Evolutionary conservation across 805 yeast species (phyloP).

Genomic region (Debaryomyces maramus): DNA sequence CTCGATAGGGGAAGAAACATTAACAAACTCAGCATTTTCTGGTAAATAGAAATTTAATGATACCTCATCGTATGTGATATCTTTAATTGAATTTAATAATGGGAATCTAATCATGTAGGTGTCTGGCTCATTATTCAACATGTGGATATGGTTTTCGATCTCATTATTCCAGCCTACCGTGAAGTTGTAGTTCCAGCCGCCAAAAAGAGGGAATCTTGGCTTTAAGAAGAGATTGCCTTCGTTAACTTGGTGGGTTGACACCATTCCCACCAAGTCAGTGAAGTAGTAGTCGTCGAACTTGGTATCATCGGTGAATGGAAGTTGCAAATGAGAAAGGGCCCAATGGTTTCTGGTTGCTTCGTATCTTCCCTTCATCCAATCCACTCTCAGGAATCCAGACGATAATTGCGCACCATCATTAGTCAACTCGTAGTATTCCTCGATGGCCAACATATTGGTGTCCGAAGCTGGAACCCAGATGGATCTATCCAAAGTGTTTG

Average conservation of each 20-base stretch:
- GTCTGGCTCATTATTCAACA: slow-evolving; percentile 38
- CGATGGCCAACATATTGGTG: slow-evolving; percentile 65
- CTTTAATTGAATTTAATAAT: slow-evolving; percentile 67
- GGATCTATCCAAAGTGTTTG: slow-evolving; percentile 62
- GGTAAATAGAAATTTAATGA: slow-evolving; percentile 72
- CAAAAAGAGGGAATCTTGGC: slow-evolving; percentile 94
- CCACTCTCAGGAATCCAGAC: slow-evolving; percentile 76
- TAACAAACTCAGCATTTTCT: slow-evolving; percentile 70
- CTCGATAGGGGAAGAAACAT: slow-evolving; percentile 56
- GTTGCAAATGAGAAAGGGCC: slow-evolving; percentile 60
- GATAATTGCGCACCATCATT: slow-evolving; percentile 73
- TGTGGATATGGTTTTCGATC: slow-evolving; percentile 52
- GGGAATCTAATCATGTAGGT: slow-evolving; percentile 67
- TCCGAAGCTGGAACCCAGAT: slow-evolving; percentile 88
- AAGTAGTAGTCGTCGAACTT: slow-evolving; percentile 62
- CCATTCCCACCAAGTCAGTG: slow-evolving; percentile 91
- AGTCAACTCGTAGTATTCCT: slow-evolving; percentile 80
- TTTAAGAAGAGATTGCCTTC: slow-evolving; percentile 54
- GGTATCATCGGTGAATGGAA: slow-evolving; percentile 46
- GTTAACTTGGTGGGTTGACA: slow-evolving; percentile 64
- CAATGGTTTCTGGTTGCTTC: slow-evolving; percentile 50
- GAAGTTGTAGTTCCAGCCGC: slow-evolving; percentile 94
- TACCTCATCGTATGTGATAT: slow-evolving; percentile 65
- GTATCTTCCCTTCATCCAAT: slow-evolving; percentile 63
- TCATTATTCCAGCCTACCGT: slow-evolving; percentile 89